A percentile compares a stretch with the other conserved stretches of the same genome.
These are phyloP conservation scores for Firmiana major DNA, from an alignment of 345 rosid species.

Conservation along the genomic window DNA sequence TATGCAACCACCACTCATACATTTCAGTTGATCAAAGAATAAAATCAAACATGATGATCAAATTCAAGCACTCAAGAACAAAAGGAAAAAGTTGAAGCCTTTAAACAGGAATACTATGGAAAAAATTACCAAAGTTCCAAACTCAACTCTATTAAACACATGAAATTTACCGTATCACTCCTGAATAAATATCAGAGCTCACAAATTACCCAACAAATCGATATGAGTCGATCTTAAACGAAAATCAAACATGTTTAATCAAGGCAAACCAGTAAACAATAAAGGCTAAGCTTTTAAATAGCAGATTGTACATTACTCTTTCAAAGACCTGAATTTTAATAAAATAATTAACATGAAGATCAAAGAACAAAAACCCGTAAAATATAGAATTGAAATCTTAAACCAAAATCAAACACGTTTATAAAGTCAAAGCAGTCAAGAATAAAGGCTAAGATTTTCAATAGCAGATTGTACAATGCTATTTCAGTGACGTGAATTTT, in stretches of 20 bases:
- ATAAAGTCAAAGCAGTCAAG: background rate
- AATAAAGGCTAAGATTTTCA: background rate
- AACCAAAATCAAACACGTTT: background rate
- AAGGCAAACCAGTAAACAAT: background rate
- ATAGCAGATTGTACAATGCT: background rate
- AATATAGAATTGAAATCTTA: background rate
- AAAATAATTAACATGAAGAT: constrained; percentile 2
- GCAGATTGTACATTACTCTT: background rate
- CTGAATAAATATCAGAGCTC: background rate
- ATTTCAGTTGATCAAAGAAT: background rate
- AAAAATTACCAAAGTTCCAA: background rate
- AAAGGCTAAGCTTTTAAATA: background rate
- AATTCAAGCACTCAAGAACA: background rate
- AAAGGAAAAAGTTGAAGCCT: background rate
- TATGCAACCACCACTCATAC: background rate
- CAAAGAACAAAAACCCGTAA: background rate
- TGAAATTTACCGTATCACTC: background rate
- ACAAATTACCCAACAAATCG: background rate
- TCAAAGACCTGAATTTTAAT: background rate
- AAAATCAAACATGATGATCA: background rate
- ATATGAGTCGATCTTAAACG: background rate
- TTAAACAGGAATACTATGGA: background rate
- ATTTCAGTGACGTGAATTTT: background rate
- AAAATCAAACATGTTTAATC: background rate
- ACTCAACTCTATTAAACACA: background rate